Base-by-base conservation (phyloP, 2,329 filamentous ascomycete species). In the Cephalotrichum gorgonifer region DNA sequence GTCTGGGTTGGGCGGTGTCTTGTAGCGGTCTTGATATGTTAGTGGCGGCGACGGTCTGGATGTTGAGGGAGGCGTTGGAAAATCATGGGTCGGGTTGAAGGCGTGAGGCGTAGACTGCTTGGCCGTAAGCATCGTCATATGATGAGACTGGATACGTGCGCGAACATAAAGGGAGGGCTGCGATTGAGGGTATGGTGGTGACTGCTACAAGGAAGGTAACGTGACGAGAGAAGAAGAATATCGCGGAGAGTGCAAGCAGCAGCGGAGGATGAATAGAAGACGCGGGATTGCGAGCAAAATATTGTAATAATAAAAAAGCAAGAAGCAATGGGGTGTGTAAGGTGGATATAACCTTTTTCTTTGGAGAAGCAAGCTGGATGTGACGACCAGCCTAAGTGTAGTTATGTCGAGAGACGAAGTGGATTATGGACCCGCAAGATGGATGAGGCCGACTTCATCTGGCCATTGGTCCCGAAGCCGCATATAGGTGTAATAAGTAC, bases 71-170 rank as follows among this genome's bases (percentile, higher is more conserved):
- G 75, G 75, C 65, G 74, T 79, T 59, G 75, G 76, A 60, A 79
- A 69, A 65, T 80, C 76, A 79, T 80, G 73, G 71, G 76, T 70
- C 64, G 74, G 74, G 70, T 70, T 72, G 67, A 76, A 76, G 70
- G 75, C 74, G 74, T 74, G 73, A 57, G 72, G 69, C 63, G 67
- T 66, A 68, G 75, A 73, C 74, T 80, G 76, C 67, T 72, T 78
- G 62, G 74, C 66, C 66, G 76, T 79, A 71, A 79, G 76, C 75
- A 80, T 79, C 46, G 46, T 48, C 35, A 43, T 42, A 43, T 27
- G 38, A 28, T 30, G 43, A 38, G 31, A 23, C 46, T 27, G 23
- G 7, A 31, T 45, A 26, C 68, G 69, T 79, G 42, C 25, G 25
- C 65, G 58, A 60, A 59, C 59, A 58, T 55, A 53, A 46, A 43